A percentile compares a stretch with the other conserved stretches of the same genome.
These are phyloP conservation scores for Pseudogymnoascus sp. DNA, from an alignment of 2,329 filamentous ascomycete species.

Conservation along the genomic window DNA sequence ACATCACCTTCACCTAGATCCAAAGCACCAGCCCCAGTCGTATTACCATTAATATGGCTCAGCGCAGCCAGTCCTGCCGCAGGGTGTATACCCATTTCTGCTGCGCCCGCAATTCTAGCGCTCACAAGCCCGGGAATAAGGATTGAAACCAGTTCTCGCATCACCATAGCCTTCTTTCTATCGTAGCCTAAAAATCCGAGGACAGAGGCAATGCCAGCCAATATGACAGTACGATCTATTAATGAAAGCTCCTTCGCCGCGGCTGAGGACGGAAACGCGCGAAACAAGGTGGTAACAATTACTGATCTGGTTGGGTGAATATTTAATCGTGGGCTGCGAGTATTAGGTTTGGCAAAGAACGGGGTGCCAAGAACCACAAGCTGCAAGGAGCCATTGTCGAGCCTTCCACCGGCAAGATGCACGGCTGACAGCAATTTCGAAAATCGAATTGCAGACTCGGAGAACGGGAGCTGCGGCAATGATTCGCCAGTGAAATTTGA, in stretches of 20 bases:
- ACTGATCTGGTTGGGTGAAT: slow-evolving; percentile 52
- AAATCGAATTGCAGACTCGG: slow-evolving; percentile 67
- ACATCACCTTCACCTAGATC: slow-evolving; percentile 59
- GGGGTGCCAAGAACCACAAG: slow-evolving; percentile 59
- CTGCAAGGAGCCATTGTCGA: slow-evolving; percentile 54
- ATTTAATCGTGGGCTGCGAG: slow-evolving; percentile 46
- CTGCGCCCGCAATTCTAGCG: slow-evolving; percentile 83
- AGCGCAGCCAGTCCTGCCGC: slow-evolving; percentile 77
- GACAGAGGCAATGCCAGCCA: slow-evolving; percentile 84
- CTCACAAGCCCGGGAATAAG: slow-evolving; percentile 81
- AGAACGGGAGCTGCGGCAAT: slow-evolving; percentile 62
- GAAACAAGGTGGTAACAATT: slow-evolving; percentile 59
- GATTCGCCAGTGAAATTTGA: slow-evolving; percentile 56
- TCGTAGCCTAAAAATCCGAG: slow-evolving; percentile 71
- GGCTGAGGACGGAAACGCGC: slow-evolving; percentile 60
- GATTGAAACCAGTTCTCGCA: slow-evolving; percentile 76
- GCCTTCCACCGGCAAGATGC: slow-evolving; percentile 56
- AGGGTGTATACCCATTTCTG: slow-evolving; percentile 93
- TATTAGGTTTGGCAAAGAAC: slow-evolving; percentile 40
- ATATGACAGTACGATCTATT: slow-evolving; percentile 68
- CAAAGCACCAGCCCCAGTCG: slow-evolving; percentile 46
- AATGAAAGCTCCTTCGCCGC: slow-evolving; percentile 61
- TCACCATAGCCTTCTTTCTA: slow-evolving; percentile 84
- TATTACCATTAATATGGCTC: slow-evolving; percentile 45
- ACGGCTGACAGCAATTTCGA: slow-evolving; percentile 62